Conservation (phyloP, 2,329 filamentous ascomycete species). For the Grosmannia clavigera region DNA sequence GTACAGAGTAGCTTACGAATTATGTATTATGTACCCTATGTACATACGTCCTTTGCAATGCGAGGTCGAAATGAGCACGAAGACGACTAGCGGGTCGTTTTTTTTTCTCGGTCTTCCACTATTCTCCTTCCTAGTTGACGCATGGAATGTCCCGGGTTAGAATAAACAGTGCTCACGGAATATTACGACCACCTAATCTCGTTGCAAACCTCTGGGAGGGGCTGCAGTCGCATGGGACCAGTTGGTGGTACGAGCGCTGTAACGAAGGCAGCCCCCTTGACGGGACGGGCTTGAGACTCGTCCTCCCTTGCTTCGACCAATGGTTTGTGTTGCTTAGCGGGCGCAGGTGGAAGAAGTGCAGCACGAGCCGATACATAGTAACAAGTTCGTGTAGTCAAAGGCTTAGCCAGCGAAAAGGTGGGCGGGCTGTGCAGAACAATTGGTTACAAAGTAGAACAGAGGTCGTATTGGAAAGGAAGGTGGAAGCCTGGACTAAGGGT, state of each 20-base stretch:
- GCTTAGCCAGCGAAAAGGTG: neutral
- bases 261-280: neutral
- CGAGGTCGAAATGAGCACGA: slow-evolving; percentile 3
- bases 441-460: neutral
- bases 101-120: neutral
- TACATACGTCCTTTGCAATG: neutral
- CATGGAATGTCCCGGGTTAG: neutral
- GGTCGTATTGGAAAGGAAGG: neutral
- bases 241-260: neutral
- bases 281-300: neutral
- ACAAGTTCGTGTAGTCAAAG: neutral
- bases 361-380: neutral
- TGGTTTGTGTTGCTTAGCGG: neutral
- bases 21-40: neutral
- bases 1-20: neutral
- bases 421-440: slow-evolving; percentile 1
- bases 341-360: neutral
- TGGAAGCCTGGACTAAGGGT: neutral
- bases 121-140: neutral
- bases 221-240: neutral
- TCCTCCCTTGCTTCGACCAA: neutral
- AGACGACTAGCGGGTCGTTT: neutral
- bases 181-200: neutral
- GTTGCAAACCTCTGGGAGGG: neutral
- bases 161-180: neutral